Percentiles rank a stretch among this genome's conserved stretches.
These are phyloP conservation scores for Linnemannia exigua DNA, from an alignment of 192 early-diverging fungal genomes.

Conservation along the genomic window DNA sequence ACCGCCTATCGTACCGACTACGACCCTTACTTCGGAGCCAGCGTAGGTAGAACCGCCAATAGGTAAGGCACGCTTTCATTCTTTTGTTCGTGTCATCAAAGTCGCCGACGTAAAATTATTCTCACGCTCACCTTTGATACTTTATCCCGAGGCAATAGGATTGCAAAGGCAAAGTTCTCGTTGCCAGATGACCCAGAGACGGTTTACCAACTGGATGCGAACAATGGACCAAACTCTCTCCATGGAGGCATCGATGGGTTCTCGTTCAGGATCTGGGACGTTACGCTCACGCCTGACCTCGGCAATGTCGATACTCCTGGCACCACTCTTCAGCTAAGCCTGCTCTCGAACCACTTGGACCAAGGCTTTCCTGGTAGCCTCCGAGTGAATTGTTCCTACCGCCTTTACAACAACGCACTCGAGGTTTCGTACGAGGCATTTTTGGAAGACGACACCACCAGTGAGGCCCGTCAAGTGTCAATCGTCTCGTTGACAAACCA, in stretches of 20 bases:
- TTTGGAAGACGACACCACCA: not conserved
- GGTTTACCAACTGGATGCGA: conserved; percentile 69
- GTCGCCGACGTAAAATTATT: not conserved
- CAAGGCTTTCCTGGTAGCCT: conserved; percentile 87
- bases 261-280: conserved; percentile 77
- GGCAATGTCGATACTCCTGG: conserved; percentile 23
- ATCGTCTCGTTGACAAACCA: conserved; percentile 89
- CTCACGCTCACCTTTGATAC: not conserved
- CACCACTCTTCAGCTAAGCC: conserved; percentile 68
- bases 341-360: conserved; percentile 78
- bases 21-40: conserved; percentile 86
- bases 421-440: conserved; percentile 66
- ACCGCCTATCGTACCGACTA: conserved; percentile 59
- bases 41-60: conserved; percentile 83
- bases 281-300: not conserved
- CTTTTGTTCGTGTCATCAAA: not conserved
- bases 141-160: conserved; percentile 50
- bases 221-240: conserved; percentile 83
- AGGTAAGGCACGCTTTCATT: conserved; percentile 36
- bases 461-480: conserved; percentile 61
- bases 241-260: conserved; percentile 86
- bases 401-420: conserved; percentile 66
- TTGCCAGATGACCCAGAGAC: conserved; percentile 63
- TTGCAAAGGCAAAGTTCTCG: conserved; percentile 70
- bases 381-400: conserved; percentile 70